Evolutionary conservation across 768 basidiomycete genomes (phyloP), one percentile per base, ranked within the genome.

Genomic region (Leccinum rimulosum): DNA sequence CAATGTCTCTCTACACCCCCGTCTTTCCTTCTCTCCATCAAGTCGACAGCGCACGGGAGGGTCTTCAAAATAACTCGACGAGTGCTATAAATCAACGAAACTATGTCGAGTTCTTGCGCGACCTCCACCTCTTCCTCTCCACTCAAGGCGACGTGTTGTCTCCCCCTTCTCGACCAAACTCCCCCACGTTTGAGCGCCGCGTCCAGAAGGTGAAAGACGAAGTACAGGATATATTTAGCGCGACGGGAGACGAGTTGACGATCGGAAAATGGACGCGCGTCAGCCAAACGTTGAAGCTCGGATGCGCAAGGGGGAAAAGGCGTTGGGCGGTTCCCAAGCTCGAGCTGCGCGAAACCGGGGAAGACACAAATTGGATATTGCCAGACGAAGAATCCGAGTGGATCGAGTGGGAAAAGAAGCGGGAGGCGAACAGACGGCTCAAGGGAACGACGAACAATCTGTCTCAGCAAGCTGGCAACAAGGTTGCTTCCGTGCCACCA

Each of bases 361-460:
- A 61, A 62, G 61, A 62, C 25, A 57, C 65, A 22, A 68, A 71
- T 35, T 73, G 71, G 70, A 65, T 75, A 63, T 55, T 83, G 62
- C 80, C 81, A 11, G 74, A 75, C 27, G 79, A 77, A 17, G 83
- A 84, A 65, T 74, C 74, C 49, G 78, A 80, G 36, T 83, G 83
- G 82, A 60, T 72, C 14, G 74, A 75, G 27, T 80, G 76, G 75
- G 82, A 83, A 68, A 70, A 61, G 58, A 69, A 64, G 60, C 68
- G 64, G 52, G 62, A 65, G 56, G 66, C 65, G 35, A 38, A 35
- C 5, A 64, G 62, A 43, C 57, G 65, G 17, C 54, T 64, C 50
- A 68, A 61, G 49, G 58, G 49, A 47, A 67, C 60, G 51, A 64
- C 59, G 1, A 65, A 60, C 8, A 45, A 22, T 19, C 48, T 52